phyloP scores from a whole-genome alignment of 176 grass and related monocot species.

The Oryza australiensis region DNA sequence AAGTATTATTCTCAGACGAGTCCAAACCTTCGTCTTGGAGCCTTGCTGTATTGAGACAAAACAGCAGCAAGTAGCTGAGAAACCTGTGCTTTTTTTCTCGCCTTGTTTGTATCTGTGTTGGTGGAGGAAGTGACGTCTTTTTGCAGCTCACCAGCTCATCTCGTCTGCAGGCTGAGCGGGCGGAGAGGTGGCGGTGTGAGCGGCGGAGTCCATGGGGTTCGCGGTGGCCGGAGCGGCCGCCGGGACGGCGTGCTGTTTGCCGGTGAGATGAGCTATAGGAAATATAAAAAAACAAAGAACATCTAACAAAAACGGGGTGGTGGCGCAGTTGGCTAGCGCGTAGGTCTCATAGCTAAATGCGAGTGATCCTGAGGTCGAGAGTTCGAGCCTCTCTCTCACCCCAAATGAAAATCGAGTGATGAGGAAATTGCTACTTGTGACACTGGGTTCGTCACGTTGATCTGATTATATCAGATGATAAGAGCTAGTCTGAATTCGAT shows the following conservation, averaged over 20 bases:
- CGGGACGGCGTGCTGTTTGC: too few species aligned
- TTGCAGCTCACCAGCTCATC: not conserved
- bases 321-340: conserved; percentile 80
- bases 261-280: too few species aligned
- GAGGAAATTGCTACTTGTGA: conserved; percentile 17
- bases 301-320: conserved; percentile 15
- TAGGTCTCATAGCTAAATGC: conserved; percentile 54
- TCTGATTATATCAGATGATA: conserved; percentile 3
- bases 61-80: conserved; percentile 39
- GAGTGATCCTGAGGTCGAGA: conserved; percentile 57
- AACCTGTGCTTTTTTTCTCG: conserved; percentile 15
- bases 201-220: too few species aligned
- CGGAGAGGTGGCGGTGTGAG: too few species aligned
- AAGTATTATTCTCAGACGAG: not conserved
- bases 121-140: not conserved
- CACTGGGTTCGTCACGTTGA: not conserved
- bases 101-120: not conserved
- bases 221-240: too few species aligned
- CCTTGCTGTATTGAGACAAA: not conserved
- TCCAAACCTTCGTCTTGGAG: conserved; percentile 20
- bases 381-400: conserved; percentile 67
- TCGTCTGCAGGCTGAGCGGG: not conserved
- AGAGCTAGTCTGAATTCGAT: not conserved
- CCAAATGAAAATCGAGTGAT: not conserved
- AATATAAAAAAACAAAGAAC: not conserved